phyloP scores from a whole-genome alignment of 148 eudicot species.

The Polygonum maritimum region DNA sequence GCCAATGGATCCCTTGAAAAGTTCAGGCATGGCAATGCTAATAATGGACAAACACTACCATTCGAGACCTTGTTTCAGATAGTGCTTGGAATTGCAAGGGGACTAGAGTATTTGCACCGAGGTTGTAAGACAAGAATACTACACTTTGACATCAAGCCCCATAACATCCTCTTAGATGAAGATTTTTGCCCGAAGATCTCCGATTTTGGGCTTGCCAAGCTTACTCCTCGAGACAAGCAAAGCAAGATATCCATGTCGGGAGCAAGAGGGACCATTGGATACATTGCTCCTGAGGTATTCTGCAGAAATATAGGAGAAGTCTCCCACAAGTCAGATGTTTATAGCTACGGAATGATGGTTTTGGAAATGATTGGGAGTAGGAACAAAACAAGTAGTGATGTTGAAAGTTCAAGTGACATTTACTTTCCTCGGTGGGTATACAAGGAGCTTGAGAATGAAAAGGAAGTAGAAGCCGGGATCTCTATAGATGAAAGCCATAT shows the following conservation, averaged over 20 bases:
- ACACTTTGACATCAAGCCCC: background rate
- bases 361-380: conserved; percentile 7
- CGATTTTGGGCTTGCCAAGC: background rate
- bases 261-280: background rate
- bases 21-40: background rate
- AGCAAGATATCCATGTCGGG: conserved; percentile 18
- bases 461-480: background rate
- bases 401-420: background rate
- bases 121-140: background rate
- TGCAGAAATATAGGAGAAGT: background rate
- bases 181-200: background rate
- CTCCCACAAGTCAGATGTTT: background rate
- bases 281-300: background rate
- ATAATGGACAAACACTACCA: background rate
- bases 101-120: background rate
- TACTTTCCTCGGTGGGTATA: conserved; percentile 17
- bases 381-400: background rate
- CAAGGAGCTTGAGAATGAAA: conserved; percentile 15
- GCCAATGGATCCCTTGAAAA: background rate
- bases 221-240: conserved; percentile 3
- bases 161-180: background rate
- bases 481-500: conserved; percentile 10
- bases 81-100: background rate
- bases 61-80: background rate
- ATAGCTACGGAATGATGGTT: background rate